Base-by-base conservation (phyloP, 2,329 filamentous ascomycete genomes). In the Phialophora expanda region DNA sequence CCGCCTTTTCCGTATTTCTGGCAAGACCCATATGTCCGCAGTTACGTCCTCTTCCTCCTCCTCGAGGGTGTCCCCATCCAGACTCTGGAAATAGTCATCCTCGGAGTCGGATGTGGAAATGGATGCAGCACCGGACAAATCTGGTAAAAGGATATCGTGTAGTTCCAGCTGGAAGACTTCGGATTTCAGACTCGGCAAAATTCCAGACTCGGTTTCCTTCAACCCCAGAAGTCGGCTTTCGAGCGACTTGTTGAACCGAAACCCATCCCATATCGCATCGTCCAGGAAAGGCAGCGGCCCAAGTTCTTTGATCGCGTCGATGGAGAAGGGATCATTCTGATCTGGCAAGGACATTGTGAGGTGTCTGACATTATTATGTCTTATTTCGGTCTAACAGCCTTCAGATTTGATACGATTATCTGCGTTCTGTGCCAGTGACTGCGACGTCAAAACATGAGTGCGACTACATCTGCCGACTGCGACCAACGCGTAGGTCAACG, bases 1-100 rank as follows among this genome's bases (percentile, higher is more conserved):
- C 9, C 56, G 12, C 1, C 61, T 62, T 5, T 73, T 62, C 14
- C 71, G 61, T 1, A 77, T 64, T 14, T 65, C 69, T 38, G 76
- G 73, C 26, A 77, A 64, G 0, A 67, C 68, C 79, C 80, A 81
- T 30, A 81, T 66, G 62, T 79, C 70, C 4, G 74, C 71, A 1
- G 53, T 7, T 67, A 62, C 66, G 62, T 79, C 70, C 4, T 74
- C 71, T 1, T 48, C 12, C 67, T 64, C 46, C 57, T 67, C 67
- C n/a, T 74, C 66, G 30, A 71, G 65, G 7, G 69, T 69, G 22
- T 65, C 38, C 14, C 72, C 69, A 48, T 73, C 66, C 20, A 66
- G 28, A 14, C 46, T 61, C 11, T 59, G 11, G 30, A 51, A 41
- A 5, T 30, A 28, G 14, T 66, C 67, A 12, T 50, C 41, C 26